Evolutionary conservation across 75 land plant genomes (phyloP), one percentile per base, ranked within the genome.

Genomic region (Pinus taeda): DNA sequence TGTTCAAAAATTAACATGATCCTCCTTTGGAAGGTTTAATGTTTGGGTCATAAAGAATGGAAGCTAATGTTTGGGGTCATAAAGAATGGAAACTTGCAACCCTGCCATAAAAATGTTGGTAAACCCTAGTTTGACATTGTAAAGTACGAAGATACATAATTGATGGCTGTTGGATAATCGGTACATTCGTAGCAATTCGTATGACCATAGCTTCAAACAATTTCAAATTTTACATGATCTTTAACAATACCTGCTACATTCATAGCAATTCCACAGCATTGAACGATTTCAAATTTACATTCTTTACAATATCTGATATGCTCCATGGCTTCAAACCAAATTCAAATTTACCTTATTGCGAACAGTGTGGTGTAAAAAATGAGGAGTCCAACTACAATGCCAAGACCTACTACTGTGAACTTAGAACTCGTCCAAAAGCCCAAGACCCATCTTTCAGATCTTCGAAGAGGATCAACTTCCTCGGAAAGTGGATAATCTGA

Each of bases 381-480:
- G 62, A 96, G 92, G 21, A 92, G 74, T 33, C 97, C 71, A 29
- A 96, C 85, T 26, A 93, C 79, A 21, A 92, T 77, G 72, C 91
- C 88, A 20, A 95, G 87, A 4, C 88, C 93, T n/a, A 61, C 91
- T 26, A 90, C 66, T 15, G 97, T 93, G 79, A 96, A 96, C 70
- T 78, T 83, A 65, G 94, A 90, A 76, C 90, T 91, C 1, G 99
- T 96, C 99, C 99, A 96, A 15, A 83, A 63, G 56, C 59, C 66
- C 45, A 96, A 90, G 13, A 84, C 90, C 58, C 86, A 85, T 60
- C 95, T 85, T 81, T 96, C 97, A 62, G 93, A 83, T 83, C 86
- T 96, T 66, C 89, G 88, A 58, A 92, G 81, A 39, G 96, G 93
- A 84, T 96, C 98, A 30, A 86, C 83, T 71, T 93, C 98, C 63